phyloP scores from a whole-genome alignment of 1,284 basidiomycete genomes.

The Malassezia dermatis region DNA sequence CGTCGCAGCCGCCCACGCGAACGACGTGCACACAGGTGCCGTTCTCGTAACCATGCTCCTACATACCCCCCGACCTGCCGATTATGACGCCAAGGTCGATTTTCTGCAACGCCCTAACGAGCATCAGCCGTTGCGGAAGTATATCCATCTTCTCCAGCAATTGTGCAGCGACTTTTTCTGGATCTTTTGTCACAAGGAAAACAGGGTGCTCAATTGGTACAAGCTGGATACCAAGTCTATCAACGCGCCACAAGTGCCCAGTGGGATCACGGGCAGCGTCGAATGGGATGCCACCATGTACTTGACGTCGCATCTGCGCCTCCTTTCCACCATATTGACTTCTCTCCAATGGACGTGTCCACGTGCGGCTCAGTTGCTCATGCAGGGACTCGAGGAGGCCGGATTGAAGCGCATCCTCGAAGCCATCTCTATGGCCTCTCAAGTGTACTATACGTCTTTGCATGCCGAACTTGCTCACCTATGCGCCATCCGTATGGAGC shows the following conservation, averaged over 20 bases:
- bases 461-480: conserved; percentile 40
- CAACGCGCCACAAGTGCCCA: conserved; percentile 83
- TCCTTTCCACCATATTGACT: conserved; percentile 25
- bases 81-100: conserved; percentile 50
- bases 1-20: background rate
- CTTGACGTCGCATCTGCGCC: conserved; percentile 50
- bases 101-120: conserved; percentile 77
- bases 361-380: conserved; percentile 3
- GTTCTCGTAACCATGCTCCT: conserved; percentile 31
- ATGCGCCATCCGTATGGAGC: background rate
- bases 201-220: conserved; percentile 71
- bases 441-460: conserved; percentile 33
- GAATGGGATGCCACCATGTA: conserved; percentile 95
- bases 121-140: conserved; percentile 77
- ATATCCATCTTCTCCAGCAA: conserved; percentile 76
- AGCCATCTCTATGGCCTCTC: conserved; percentile 22
- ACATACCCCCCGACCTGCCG: conserved; percentile 26
- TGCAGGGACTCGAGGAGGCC: conserved; percentile 25
- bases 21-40: background rate
- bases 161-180: conserved; percentile 93
- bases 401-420: conserved; percentile 30
- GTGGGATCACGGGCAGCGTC: conserved; percentile 95
- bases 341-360: conserved; percentile 18
- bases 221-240: conserved; percentile 72
- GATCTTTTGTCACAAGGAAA: conserved; percentile 90